Evolutionary conservation across 306 rosid species (phyloP).

Genomic region (Acacia melanoxylon): DNA sequence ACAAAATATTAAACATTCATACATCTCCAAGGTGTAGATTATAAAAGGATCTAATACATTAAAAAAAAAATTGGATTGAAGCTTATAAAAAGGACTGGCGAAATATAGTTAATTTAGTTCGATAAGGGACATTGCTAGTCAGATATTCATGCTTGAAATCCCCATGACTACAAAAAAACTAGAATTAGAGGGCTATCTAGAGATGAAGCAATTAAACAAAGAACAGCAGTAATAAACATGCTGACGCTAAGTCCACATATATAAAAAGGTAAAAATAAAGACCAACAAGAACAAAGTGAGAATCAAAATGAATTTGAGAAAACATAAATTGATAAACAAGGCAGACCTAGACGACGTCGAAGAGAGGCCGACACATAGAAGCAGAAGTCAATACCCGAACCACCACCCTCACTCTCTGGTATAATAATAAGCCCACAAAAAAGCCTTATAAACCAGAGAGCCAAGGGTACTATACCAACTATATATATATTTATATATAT

Average conservation of each 20-base stretch:
- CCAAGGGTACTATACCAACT: slow-evolving; percentile 44
- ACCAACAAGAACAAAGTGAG: not conserved
- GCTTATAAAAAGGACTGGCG: too few relatives aligned
- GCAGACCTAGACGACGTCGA: slow-evolving; percentile 10
- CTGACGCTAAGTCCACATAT: not conserved
- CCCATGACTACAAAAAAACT: not conserved
- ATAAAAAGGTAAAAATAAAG: not conserved
- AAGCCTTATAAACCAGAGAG: slow-evolving; percentile 40
- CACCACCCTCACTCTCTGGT: slow-evolving; percentile 67
- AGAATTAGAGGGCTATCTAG: not conserved
- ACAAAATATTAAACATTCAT: too few relatives aligned
- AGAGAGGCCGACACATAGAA: slow-evolving; percentile 50
- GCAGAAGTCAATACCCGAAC: slow-evolving; percentile 99
- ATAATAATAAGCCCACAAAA: not conserved
- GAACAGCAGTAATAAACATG: too few relatives aligned
- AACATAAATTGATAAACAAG: not conserved
- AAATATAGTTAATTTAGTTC: not conserved
- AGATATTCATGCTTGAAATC: not conserved
- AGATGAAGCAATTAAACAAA: not conserved
- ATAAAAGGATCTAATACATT: too few relatives aligned
- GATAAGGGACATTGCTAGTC: not conserved
- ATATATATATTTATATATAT: not conserved
- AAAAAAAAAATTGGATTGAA: too few relatives aligned
- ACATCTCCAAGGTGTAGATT: too few relatives aligned
- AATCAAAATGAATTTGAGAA: not conserved